Evolutionary conservation across 805 yeast genomes (phyloP).

Genomic region (Yarrowia divulgata): DNA sequence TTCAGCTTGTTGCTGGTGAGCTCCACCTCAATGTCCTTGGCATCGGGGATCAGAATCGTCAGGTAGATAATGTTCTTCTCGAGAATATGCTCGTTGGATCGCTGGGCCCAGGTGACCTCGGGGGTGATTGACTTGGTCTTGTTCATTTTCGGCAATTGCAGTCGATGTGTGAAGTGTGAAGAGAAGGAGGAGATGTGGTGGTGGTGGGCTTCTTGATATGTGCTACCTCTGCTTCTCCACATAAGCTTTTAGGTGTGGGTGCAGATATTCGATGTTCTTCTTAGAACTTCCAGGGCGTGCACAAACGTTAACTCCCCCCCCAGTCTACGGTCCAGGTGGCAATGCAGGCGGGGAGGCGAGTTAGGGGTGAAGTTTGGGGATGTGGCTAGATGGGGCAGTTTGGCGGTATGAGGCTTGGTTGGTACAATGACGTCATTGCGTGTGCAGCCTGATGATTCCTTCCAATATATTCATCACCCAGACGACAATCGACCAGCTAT

Average conservation of each 20-base stretch:
- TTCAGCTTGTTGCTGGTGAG: conserved; percentile 64
- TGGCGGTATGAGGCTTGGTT: no score
- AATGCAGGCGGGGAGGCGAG: conserved; percentile 24
- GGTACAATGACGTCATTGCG: no score
- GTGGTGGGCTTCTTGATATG: conserved; percentile 15
- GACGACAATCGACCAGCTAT: no score
- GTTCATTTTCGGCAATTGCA: conserved; percentile 27
- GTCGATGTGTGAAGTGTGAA: conserved; percentile 2
- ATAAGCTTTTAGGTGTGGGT: conserved; percentile 38
- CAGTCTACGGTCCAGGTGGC: neutral
- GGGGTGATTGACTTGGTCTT: conserved; percentile 37
- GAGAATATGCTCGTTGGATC: conserved; percentile 77
- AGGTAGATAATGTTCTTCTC: conserved; percentile 77
- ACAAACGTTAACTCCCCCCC: conserved; percentile 1
- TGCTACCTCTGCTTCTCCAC: conserved; percentile 2
- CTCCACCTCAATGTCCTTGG: conserved; percentile 66
- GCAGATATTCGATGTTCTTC: conserved; percentile 38
- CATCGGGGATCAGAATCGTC: conserved; percentile 77
- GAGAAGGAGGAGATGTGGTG: neutral
- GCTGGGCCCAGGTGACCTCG: conserved; percentile 85
- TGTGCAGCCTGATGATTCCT: no score
- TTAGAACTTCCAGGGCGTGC: conserved; percentile 33
- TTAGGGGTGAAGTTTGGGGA: neutral
- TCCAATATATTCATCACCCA: no score
- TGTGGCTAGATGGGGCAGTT: no score